These are phyloP conservation scores for Mycocalia duriaeana DNA, from an alignment of 1,284 basidiomycete species.

Conservation along the genomic window DNA sequence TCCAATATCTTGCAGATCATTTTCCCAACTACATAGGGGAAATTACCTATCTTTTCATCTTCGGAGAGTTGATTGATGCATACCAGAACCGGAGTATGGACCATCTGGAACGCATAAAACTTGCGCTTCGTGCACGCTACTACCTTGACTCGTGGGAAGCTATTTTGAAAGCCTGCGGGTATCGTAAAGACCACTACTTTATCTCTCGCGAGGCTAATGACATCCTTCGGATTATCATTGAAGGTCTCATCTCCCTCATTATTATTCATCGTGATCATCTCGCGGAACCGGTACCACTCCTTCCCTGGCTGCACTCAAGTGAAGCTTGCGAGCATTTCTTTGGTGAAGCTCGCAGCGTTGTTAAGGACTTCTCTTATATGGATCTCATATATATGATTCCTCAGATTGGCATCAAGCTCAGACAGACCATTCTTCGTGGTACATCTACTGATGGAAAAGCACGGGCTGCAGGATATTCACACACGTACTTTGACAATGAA, in stretches of 20 bases:
- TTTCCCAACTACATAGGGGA: slow-evolving; percentile 19
- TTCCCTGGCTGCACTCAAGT: neutral
- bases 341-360: neutral
- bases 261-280: too few relatives aligned
- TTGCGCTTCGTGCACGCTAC: too few relatives aligned
- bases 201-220: too few relatives aligned
- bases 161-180: too few relatives aligned
- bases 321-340: neutral
- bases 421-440: neutral
- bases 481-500: neutral
- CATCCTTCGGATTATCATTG: too few relatives aligned
- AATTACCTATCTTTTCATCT: slow-evolving; percentile 29
- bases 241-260: too few relatives aligned
- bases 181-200: too few relatives aligned
- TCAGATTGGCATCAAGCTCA: neutral
- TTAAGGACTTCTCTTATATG: neutral
- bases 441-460: neutral
- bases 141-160: too few relatives aligned
- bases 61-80: slow-evolving; percentile 33
- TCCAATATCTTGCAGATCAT: slow-evolving; percentile 13
- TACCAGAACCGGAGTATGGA: slow-evolving; percentile 29
- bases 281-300: too few relatives aligned
- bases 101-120: too few relatives aligned
- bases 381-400: neutral
- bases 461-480: neutral